Evolutionary conservation across 2,329 filamentous ascomycete species (phyloP).

Genomic region (Trichoderma gracile): DNA sequence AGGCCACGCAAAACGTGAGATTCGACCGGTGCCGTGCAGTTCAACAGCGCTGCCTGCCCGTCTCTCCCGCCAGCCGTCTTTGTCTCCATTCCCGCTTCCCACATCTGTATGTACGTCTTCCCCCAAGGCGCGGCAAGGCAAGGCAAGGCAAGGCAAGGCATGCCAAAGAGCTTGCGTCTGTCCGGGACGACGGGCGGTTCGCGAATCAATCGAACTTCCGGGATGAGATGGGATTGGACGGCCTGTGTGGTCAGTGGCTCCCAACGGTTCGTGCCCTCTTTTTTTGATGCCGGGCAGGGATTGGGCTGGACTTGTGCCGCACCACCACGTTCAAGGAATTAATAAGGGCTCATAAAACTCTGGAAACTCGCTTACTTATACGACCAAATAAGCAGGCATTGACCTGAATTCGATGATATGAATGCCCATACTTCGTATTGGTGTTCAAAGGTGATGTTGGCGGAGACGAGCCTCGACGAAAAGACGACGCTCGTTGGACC

Average conservation of each 20-base stretch:
- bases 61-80: too few relatives aligned
- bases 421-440: not conserved
- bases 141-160: constrained; percentile 9
- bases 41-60: not conserved
- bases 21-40: not conserved
- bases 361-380: too few relatives aligned
- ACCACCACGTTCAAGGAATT: not conserved
- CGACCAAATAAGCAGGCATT: too few relatives aligned
- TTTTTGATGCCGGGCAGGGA: not conserved
- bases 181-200: constrained; percentile 12
- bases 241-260: not conserved
- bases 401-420: too few relatives aligned
- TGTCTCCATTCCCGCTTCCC: not conserved
- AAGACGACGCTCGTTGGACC: not conserved
- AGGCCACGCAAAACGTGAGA: constrained; percentile 5
- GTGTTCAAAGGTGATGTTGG: not conserved
- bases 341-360: not conserved
- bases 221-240: constrained; percentile 14
- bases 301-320: not conserved
- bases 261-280: constrained; percentile 5
- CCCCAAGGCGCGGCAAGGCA: not conserved
- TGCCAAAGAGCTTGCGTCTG: constrained; percentile 14
- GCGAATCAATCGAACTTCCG: constrained; percentile 18
- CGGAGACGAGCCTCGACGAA: too few relatives aligned
- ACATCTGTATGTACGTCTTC: not conserved